Conservation (phyloP, 176 grass and related monocot species). For the Musa troglodytarum region DNA sequence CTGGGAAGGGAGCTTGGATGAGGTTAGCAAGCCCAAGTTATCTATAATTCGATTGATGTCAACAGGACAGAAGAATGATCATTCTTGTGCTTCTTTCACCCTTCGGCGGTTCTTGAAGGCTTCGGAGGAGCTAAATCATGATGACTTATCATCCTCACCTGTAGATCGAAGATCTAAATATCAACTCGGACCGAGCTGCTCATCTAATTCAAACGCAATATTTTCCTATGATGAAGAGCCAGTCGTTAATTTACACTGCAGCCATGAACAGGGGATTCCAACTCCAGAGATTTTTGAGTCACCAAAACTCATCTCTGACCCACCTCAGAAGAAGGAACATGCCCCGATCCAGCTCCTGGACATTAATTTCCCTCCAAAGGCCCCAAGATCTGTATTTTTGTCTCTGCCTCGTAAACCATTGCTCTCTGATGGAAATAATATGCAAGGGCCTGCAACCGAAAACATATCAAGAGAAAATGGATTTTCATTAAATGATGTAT, state of each 20-base stretch:
- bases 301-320: conserved; percentile 37
- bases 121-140: conserved; percentile 41
- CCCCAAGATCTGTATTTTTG: conserved; percentile 65
- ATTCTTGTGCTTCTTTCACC: conserved; percentile 57
- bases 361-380: conserved; percentile 52
- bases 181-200: conserved; percentile 44
- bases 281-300: conserved; percentile 66
- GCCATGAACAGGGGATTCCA: conserved; percentile 49
- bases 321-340: conserved; percentile 33
- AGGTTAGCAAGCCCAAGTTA: conserved; percentile 72
- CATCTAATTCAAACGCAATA: conserved; percentile 35
- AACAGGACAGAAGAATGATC: conserved; percentile 31
- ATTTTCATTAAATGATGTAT: conserved; percentile 30
- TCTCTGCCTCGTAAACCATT: conserved; percentile 74
- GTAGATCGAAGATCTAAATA: conserved; percentile 34
- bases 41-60: conserved; percentile 50
- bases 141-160: conserved; percentile 33
- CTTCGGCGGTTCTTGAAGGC: conserved; percentile 45
- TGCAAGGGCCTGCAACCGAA: conserved; percentile 26
- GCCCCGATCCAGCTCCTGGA: conserved; percentile 36
- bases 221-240: conserved; percentile 50
- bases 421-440: conserved; percentile 71
- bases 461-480: conserved; percentile 38
- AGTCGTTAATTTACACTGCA: conserved; percentile 43
- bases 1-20: conserved; percentile 80